These are phyloP conservation scores for Didymellaceae sp. DNA, from an alignment of 2,329 filamentous ascomycete species.

Conservation along the genomic window DNA sequence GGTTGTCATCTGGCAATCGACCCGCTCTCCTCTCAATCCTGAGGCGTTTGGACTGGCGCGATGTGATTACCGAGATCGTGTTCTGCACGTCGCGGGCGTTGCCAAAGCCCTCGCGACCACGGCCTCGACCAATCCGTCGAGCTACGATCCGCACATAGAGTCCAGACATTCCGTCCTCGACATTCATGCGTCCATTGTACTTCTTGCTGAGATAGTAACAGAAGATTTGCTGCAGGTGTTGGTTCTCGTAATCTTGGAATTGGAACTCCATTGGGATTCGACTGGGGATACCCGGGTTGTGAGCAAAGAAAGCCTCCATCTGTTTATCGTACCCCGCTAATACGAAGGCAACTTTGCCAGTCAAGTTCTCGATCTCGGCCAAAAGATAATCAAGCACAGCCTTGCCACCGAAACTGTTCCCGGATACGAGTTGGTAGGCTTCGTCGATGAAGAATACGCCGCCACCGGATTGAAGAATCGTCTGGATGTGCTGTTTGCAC, in stretches of 20 bases:
- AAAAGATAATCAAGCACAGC: slow-evolving; percentile 74
- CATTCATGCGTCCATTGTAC: slow-evolving; percentile 62
- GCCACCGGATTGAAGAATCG: slow-evolving; percentile 64
- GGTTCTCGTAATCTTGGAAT: slow-evolving; percentile 73
- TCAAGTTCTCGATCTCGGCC: slow-evolving; percentile 73
- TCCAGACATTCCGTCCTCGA: slow-evolving; percentile 65
- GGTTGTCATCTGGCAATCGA: slow-evolving; percentile 60
- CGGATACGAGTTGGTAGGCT: slow-evolving; percentile 73
- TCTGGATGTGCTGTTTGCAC: slow-evolving; percentile 63
- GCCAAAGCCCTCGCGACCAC: slow-evolving; percentile 72
- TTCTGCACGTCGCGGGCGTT: slow-evolving; percentile 77
- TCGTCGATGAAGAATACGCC: slow-evolving; percentile 81
- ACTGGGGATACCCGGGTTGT: slow-evolving; percentile 74
- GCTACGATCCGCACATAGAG: slow-evolving; percentile 69
- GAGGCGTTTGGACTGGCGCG: slow-evolving; percentile 66
- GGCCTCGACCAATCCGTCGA: slow-evolving; percentile 65
- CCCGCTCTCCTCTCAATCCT: slow-evolving; percentile 53
- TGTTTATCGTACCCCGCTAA: slow-evolving; percentile 75
- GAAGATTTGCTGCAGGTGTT: slow-evolving; percentile 69
- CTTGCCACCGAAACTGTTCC: slow-evolving; percentile 63
- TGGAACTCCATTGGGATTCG: slow-evolving; percentile 70
- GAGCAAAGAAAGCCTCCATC: slow-evolving; percentile 78
- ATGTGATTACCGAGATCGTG: slow-evolving; percentile 58
- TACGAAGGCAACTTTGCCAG: slow-evolving; percentile 73
- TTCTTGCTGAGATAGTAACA: slow-evolving; percentile 60